Conservation (phyloP, 1,284 basidiomycete species). For the Cystobasidium sp. region DNA sequence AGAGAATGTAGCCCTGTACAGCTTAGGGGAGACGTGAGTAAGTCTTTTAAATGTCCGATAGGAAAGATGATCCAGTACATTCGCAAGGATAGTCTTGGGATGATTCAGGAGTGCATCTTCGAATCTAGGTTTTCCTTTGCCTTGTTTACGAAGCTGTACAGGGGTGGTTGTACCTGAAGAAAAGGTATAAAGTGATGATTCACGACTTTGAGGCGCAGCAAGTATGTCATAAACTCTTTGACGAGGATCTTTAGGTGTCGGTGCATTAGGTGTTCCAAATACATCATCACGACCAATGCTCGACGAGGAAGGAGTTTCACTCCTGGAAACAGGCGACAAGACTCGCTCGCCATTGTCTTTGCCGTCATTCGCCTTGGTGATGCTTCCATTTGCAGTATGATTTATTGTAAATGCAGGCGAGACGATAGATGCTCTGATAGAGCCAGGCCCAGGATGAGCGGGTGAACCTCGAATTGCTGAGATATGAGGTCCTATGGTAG, state of each 20-base stretch:
- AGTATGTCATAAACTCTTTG: neutral
- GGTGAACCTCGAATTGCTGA: neutral
- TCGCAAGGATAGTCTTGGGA: slow-evolving; percentile 30
- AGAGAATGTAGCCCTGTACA: slow-evolving; percentile 10
- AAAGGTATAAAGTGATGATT: neutral
- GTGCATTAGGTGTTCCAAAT: neutral
- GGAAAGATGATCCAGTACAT: slow-evolving; percentile 41
- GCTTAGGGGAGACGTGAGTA: slow-evolving; percentile 16
- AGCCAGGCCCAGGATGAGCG: neutral
- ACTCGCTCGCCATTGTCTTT: too few species aligned
- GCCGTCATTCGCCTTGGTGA: too few species aligned
- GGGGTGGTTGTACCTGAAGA: slow-evolving; percentile 1
- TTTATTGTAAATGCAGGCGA: neutral
- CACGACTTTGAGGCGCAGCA: neutral
- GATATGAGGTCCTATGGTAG: slow-evolving; percentile 6
- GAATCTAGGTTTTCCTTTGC: slow-evolving; percentile 11
- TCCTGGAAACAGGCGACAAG: neutral
- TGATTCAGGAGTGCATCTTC: slow-evolving; percentile 38
- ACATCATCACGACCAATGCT: neutral
- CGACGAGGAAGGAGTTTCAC: neutral
- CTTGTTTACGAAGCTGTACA: neutral
- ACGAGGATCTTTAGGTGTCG: neutral
- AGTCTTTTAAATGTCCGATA: slow-evolving; percentile 44
- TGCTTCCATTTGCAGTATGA: neutral
- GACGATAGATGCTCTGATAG: neutral